A percentile compares a stretch with the other conserved stretches of the same genome.
phyloP scores from a whole-genome alignment of 2,329 filamentous ascomycete genomes.

The Ophiocordyceps unilateralis region DNA sequence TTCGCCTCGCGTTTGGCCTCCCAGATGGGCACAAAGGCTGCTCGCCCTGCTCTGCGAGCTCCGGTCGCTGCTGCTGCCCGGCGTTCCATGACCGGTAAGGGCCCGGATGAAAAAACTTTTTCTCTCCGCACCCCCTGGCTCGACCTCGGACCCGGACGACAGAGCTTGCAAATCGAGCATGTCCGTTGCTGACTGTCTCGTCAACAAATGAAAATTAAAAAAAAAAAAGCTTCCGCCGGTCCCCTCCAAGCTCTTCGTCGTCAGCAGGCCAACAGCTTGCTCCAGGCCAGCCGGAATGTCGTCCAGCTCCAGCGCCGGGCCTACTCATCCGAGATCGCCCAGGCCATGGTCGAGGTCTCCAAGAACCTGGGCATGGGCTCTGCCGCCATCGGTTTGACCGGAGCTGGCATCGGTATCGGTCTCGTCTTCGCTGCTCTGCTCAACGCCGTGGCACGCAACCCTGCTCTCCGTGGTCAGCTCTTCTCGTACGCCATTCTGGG shows the following conservation, averaged over 20 bases:
- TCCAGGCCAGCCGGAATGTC: slow-evolving; percentile 48
- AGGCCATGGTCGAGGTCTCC: slow-evolving; percentile 78
- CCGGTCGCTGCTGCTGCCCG: slow-evolving; percentile 48
- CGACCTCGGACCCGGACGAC: no score
- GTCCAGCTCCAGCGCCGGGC: slow-evolving; percentile 51
- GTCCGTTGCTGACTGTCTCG: no score
- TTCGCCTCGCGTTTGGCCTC: slow-evolving; percentile 62
- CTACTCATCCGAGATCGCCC: slow-evolving; percentile 79
- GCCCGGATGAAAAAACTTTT: slow-evolving; percentile 17
- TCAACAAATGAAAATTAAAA: neutral
- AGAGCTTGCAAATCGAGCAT: no score
- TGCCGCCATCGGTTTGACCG: slow-evolving; percentile 81
- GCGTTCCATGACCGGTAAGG: slow-evolving; percentile 58
- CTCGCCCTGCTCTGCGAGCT: slow-evolving; percentile 56
- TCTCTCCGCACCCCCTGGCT: no score
- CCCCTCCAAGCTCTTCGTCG: slow-evolving; percentile 63
- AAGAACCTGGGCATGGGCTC: slow-evolving; percentile 82
- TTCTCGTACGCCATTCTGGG: slow-evolving; percentile 93
- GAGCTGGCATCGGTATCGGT: slow-evolving; percentile 91
- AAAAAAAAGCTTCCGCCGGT: slow-evolving; percentile 31
- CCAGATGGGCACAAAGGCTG: slow-evolving; percentile 62
- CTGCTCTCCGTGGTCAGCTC: slow-evolving; percentile 83
- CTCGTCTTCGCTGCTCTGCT: slow-evolving; percentile 84
- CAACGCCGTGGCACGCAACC: slow-evolving; percentile 84
- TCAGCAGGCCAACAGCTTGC: slow-evolving; percentile 48